A percentile compares a stretch with the other conserved stretches of the same genome.
phyloP scores from a whole-genome alignment of 2,329 filamentous ascomycete genomes.

The Botrytis medusae region DNA sequence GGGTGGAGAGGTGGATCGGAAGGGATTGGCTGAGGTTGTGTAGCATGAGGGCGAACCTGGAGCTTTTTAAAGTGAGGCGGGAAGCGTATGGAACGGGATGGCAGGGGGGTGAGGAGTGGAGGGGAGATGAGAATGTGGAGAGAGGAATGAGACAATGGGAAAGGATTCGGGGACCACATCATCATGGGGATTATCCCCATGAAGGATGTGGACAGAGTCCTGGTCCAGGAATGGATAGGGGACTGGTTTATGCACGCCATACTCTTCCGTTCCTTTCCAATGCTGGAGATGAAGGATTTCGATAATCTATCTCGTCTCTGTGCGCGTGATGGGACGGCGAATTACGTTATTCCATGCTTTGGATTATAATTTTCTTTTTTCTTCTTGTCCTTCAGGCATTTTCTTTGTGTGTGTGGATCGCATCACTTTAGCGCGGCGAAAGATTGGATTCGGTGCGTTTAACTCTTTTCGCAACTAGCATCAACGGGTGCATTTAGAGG shows the following conservation, averaged over 20 bases:
- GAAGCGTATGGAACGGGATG: not conserved
- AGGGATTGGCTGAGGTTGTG: conserved; percentile 53
- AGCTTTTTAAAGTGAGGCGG: conserved; percentile 46
- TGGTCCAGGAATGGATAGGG: not conserved
- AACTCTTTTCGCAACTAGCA: not conserved
- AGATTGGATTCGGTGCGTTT: not conserved
- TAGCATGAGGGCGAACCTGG: conserved; percentile 62
- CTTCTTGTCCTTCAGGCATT: not conserved
- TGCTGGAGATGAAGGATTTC: not conserved
- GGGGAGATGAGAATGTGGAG: too few relatives aligned
- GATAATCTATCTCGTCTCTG: not conserved
- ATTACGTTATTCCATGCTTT: not conserved
- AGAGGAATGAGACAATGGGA: not conserved
- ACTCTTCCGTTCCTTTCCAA: not conserved
- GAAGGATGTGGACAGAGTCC: conserved; percentile 6
- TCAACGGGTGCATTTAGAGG: conserved; percentile 3
- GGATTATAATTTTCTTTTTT: not conserved
- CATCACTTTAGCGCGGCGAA: conserved; percentile 5
- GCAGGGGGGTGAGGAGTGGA: not conserved
- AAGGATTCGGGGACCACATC: not conserved
- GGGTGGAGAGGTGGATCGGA: conserved; percentile 53
- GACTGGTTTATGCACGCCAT: not conserved
- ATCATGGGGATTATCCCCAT: not conserved
- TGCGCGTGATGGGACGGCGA: too few relatives aligned
- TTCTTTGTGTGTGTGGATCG: not conserved